Evolutionary conservation across 306 rosid genomes (phyloP).

Genomic region (Cicer chorassanicum): DNA sequence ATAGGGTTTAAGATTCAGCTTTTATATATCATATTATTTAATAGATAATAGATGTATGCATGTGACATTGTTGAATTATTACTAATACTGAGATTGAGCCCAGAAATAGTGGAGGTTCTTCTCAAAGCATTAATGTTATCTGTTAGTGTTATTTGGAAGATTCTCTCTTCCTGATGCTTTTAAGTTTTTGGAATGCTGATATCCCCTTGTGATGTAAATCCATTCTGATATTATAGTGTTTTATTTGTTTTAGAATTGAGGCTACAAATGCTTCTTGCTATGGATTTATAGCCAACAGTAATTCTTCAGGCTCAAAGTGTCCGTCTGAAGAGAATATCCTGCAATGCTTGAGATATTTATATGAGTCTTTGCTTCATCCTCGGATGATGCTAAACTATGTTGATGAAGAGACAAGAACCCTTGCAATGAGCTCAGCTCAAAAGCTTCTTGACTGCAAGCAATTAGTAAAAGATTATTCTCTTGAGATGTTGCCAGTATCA

Average conservation of each 20-base stretch:
- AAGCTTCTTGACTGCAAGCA: constrained; percentile 98
- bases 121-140: constrained; percentile 29
- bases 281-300: constrained; percentile 46
- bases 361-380: constrained; percentile 79
- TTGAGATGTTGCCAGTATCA: constrained; percentile 49
- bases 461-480: constrained; percentile 74
- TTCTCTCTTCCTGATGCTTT: constrained; percentile 27
- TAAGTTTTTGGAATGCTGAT: constrained; percentile 23
- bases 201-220: constrained; percentile 13
- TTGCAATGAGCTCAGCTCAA: constrained; percentile 66
- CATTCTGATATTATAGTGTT: constrained; percentile 9
- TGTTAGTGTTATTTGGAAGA: constrained; percentile 38
- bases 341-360: constrained; percentile 73
- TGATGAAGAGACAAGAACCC: constrained; percentile 61
- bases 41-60: constrained; percentile 16
- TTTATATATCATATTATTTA: neutral
- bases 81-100: neutral
- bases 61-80: neutral
- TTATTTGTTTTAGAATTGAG: constrained; percentile 63
- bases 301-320: constrained; percentile 50
- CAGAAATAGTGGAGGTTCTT: constrained; percentile 29
- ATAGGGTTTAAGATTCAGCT: neutral
- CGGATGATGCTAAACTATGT: constrained; percentile 61
- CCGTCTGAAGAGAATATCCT: constrained; percentile 73
- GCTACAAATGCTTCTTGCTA: constrained; percentile 47